Evolutionary conservation across 169 alveolate genomes (phyloP).

Genomic region (Plasmodium cynomolgi): DNA sequence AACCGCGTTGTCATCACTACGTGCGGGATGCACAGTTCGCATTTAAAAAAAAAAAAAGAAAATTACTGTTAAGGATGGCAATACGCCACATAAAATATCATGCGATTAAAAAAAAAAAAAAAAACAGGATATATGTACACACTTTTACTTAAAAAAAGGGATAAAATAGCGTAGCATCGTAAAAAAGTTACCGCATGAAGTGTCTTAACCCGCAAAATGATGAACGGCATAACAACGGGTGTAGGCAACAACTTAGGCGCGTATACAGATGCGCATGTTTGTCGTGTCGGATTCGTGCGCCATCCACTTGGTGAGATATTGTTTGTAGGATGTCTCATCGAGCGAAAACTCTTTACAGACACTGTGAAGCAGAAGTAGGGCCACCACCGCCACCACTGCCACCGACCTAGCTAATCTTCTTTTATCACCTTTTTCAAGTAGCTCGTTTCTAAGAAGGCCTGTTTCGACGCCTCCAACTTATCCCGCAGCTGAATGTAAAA

Average conservation of each 20-base stretch:
- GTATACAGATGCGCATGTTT: background rate
- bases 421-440: conserved; percentile 28
- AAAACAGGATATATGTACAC: background rate
- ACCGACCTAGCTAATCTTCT: background rate
- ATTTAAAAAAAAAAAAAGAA: too few relatives aligned
- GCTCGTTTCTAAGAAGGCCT: conserved; percentile 81
- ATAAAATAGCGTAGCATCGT: background rate
- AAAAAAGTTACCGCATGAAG: background rate
- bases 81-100: background rate
- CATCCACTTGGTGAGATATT: background rate
- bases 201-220: background rate
- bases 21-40: background rate
- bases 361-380: background rate
- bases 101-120: background rate
- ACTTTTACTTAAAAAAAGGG: background rate
- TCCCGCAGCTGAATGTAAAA: conserved; percentile 86
- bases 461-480: conserved; percentile 88
- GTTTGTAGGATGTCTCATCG: background rate
- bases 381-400: too few relatives aligned
- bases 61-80: too few relatives aligned
- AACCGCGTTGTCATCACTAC: background rate
- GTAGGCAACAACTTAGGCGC: background rate
- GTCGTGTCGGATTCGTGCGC: background rate
- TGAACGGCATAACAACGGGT: background rate
- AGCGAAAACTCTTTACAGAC: background rate